Evolutionary conservation across 2,329 filamentous ascomycete genomes (phyloP).

Genomic region (Myriosclerotinia duriaeana): DNA sequence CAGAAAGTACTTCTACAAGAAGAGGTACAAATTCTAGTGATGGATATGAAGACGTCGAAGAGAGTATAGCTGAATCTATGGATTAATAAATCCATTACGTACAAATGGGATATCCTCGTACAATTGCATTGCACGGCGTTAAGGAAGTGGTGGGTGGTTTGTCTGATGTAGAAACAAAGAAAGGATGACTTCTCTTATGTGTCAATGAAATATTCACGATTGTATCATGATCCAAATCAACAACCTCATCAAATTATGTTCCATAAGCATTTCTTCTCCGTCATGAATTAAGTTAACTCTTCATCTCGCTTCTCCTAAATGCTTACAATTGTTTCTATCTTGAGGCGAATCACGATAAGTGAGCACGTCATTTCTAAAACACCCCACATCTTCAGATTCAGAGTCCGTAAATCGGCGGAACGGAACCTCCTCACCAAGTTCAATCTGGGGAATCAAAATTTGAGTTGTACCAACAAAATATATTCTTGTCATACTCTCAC

Average conservation of each 20-base stretch:
- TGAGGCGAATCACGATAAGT: constrained; percentile 12
- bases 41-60: constrained; percentile 47
- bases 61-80: constrained; percentile 34
- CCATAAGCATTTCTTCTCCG: too few species aligned
- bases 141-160: neutral
- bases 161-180: constrained; percentile 13
- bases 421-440: constrained; percentile 1
- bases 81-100: constrained; percentile 28
- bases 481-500: constrained; percentile 5
- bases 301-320: neutral
- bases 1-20: constrained; percentile 29
- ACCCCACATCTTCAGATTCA: constrained; percentile 20
- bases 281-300: neutral
- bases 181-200: neutral
- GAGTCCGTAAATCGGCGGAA: constrained; percentile 14
- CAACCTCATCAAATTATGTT: neutral
- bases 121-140: constrained; percentile 25
- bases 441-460: constrained; percentile 7
- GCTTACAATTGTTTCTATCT: neutral
- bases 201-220: constrained; percentile 13
- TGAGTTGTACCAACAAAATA: constrained; percentile 9
- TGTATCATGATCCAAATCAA: neutral
- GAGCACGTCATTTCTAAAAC: constrained; percentile 23
- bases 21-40: constrained; percentile 40
- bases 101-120: neutral